A percentile compares a stretch with the other conserved stretches of the same genome.
Conservation (phyloP, 2,329 filamentous ascomycete species). For the Alternaria brassicae region DNA sequence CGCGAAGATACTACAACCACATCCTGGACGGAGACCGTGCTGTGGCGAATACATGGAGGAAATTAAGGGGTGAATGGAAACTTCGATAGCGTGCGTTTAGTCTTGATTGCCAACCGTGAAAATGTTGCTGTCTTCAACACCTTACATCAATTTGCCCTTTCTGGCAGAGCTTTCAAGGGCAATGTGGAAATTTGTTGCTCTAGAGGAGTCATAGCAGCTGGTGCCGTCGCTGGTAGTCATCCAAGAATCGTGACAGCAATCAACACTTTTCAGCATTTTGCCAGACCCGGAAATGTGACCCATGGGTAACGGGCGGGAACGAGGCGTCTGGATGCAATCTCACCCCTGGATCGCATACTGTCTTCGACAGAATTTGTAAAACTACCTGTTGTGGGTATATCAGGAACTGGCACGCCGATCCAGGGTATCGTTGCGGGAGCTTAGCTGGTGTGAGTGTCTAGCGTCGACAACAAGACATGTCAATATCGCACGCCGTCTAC, state of each 20-base stretch:
- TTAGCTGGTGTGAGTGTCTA: slow-evolving; percentile 7
- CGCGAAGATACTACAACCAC: not conserved
- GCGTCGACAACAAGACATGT: slow-evolving; percentile 7
- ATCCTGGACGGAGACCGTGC: not conserved
- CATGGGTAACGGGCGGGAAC: slow-evolving; percentile 4
- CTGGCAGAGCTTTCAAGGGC: not conserved
- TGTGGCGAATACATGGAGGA: not conserved
- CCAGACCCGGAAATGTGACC: not conserved
- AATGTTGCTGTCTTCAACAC: slow-evolving; percentile 6
- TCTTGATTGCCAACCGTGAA: not conserved
- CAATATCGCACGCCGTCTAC: slow-evolving; percentile 7
- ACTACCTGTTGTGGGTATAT: not conserved
- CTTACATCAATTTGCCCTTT: slow-evolving; percentile 3
- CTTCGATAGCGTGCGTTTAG: slow-evolving; percentile 1
- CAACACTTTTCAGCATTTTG: not conserved
- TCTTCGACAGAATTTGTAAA: not conserved
- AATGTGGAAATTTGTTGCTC: not conserved
- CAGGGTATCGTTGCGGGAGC: slow-evolving; percentile 7
- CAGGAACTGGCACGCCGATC: slow-evolving; percentile 5
- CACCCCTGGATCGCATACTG: not conserved
- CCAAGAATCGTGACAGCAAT: not conserved
- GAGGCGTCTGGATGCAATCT: not conserved
- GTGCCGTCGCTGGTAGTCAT: slow-evolving; percentile 1
- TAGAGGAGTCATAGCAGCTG: slow-evolving; percentile 1
- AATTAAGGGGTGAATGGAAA: not conserved